phyloP scores from a whole-genome alignment of 2,329 filamentous ascomycete species.

The Juglanconis oblonga region DNA sequence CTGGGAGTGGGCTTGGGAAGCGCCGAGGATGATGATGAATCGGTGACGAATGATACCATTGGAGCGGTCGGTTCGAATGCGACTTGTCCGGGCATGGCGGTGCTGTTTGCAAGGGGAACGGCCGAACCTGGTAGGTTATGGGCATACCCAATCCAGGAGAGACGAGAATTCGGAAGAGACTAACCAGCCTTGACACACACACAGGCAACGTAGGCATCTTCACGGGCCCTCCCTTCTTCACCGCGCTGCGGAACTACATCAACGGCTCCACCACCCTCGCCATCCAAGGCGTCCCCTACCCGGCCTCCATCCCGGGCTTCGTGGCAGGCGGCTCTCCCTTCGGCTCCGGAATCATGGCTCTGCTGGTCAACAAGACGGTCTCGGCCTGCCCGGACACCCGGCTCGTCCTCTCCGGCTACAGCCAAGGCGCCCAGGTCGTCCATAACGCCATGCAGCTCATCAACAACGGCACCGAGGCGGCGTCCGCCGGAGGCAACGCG shows the following conservation, averaged over 20 bases:
- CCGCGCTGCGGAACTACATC: constrained; percentile 21
- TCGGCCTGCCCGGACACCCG: constrained; percentile 34
- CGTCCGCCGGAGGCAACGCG: neutral
- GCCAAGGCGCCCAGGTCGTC: constrained; percentile 29
- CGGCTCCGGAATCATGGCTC: constrained; percentile 20
- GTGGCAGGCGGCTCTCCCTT: constrained; percentile 20
- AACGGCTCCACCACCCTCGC: constrained; percentile 19
- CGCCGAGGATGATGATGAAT: neutral
- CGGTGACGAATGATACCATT: neutral
- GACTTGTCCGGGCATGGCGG: constrained; percentile 14
- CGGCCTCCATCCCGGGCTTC: constrained; percentile 24
- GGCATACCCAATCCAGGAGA: too few relatives aligned
- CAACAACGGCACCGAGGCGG: neutral
- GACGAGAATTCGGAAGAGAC: neutral
- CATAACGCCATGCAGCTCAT: constrained; percentile 24
- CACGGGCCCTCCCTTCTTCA: constrained; percentile 25
- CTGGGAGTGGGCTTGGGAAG: constrained; percentile 5
- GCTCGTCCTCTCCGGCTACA: constrained; percentile 40
- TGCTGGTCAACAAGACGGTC: constrained; percentile 21
- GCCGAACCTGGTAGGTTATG: constrained; percentile 7
- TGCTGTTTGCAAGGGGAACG: constrained; percentile 13
- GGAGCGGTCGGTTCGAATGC: constrained; percentile 4
- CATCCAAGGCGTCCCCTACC: constrained; percentile 27
- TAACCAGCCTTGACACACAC: neutral
- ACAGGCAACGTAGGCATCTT: constrained; percentile 25